A percentile compares a stretch with the other conserved stretches of the same genome.
Conservation (phyloP, 768 basidiomycete species). For the Suillus spraguei region DNA sequence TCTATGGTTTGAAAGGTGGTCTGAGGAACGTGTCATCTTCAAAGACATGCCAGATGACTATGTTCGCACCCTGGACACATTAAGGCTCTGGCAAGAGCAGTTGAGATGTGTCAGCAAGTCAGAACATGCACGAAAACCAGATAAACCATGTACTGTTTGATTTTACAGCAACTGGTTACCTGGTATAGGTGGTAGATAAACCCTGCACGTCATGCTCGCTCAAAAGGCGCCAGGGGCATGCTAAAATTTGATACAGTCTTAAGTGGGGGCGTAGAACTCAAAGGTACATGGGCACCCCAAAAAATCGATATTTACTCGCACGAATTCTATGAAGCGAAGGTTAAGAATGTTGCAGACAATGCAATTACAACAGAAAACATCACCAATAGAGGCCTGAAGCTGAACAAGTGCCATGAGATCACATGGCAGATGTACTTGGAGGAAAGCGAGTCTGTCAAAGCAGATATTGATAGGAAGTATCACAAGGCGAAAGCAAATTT, state of each 20-base stretch:
- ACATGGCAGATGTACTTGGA: background rate
- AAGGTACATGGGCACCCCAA: too few relatives aligned
- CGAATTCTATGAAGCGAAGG: background rate
- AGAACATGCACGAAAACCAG: too few relatives aligned
- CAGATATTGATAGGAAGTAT: too few relatives aligned
- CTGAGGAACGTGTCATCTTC: background rate
- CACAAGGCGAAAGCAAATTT: background rate
- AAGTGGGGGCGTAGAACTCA: too few relatives aligned
- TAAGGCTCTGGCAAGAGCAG: background rate
- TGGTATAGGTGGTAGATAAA: background rate
- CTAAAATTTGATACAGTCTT: too few relatives aligned
- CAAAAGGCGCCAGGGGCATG: too few relatives aligned
- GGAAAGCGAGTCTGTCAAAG: background rate
- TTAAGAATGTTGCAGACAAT: background rate
- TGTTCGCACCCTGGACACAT: background rate
- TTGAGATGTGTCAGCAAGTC: background rate
- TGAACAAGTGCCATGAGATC: background rate
- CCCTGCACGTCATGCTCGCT: background rate
- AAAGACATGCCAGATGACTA: background rate
- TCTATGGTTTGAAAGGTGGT: conserved; percentile 1
- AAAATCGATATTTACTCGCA: background rate
- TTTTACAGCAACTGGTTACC: background rate
- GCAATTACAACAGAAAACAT: background rate
- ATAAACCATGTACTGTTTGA: too few relatives aligned
- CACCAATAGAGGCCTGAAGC: background rate